Evolutionary conservation across 441 rosid species (phyloP).

Genomic region (Euphorbia celastroides): DNA sequence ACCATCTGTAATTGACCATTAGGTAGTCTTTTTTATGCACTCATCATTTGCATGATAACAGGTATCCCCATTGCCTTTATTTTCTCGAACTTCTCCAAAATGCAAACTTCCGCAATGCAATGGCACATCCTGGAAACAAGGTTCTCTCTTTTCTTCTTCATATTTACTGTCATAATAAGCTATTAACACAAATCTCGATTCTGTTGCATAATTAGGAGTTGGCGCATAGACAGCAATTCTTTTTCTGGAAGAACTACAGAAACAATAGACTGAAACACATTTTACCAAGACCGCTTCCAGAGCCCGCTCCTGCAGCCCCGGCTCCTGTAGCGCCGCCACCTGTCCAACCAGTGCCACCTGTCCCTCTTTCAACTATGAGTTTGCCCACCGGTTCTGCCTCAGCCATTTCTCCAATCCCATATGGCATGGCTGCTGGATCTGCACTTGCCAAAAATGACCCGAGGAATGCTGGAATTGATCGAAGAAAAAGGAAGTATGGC

Average conservation of each 20-base stretch:
- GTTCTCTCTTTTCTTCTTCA: constrained; percentile 25
- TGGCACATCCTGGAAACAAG: constrained; percentile 99
- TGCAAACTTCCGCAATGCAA: constrained; percentile 79
- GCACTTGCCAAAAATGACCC: constrained; percentile 52
- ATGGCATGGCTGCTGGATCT: constrained; percentile 52
- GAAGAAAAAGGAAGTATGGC: constrained; percentile 80
- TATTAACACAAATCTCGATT: background rate
- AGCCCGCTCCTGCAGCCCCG: constrained; percentile 47
- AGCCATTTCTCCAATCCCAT: constrained; percentile 75
- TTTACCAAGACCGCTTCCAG: constrained; percentile 88
- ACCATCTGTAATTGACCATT: background rate
- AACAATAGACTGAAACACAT: constrained; percentile 91
- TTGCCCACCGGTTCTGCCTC: constrained; percentile 48
- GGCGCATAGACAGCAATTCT: constrained; percentile 94
- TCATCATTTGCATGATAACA: constrained; percentile 32
- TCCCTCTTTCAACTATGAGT: constrained; percentile 38
- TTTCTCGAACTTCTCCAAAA: constrained; percentile 96
- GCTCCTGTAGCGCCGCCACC: constrained; percentile 38
- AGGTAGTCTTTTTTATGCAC: background rate
- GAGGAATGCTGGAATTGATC: constrained; percentile 61
- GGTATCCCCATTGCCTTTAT: constrained; percentile 94
- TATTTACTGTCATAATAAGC: background rate
- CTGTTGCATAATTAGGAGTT: constrained; percentile 46
- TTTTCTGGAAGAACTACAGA: constrained; percentile 92
- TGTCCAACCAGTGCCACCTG: constrained; percentile 34